phyloP scores from a whole-genome alignment of 129 eudicot species.

The Flaveria trinervia region DNA sequence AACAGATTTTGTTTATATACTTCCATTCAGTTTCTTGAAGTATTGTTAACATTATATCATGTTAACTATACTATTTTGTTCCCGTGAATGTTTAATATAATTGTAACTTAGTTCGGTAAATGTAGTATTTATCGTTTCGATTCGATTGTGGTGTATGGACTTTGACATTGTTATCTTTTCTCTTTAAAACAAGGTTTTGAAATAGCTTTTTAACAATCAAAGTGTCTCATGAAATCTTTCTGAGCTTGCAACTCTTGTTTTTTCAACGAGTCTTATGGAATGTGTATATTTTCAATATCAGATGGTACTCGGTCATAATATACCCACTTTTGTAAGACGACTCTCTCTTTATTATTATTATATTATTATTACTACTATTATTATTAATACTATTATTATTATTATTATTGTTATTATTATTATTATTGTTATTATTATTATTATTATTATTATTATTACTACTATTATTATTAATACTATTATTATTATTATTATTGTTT shows the following conservation, averaged over 20 bases:
- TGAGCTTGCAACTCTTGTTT: background rate
- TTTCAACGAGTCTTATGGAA: background rate
- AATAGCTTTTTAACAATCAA: slow-evolving; percentile 4
- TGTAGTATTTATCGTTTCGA: background rate
- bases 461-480: too few relatives aligned
- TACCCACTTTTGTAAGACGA: slow-evolving; percentile 66
- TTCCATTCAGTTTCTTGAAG: background rate
- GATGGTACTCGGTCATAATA: background rate
- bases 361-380: too few relatives aligned
- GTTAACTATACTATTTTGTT: background rate
- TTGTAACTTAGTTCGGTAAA: slow-evolving; percentile 3
- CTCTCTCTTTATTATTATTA: background rate
- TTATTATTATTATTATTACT: too few relatives aligned
- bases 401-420: too few relatives aligned
- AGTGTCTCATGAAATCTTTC: background rate
- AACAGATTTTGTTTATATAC: background rate
- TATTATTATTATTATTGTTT: too few relatives aligned
- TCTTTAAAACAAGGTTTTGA: background rate
- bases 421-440: too few relatives aligned
- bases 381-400: too few relatives aligned
- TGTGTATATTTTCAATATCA: background rate
- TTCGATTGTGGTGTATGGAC: slow-evolving; percentile 16
- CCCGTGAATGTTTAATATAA: background rate
- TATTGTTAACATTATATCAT: background rate
- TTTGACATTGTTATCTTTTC: background rate